Conservation (phyloP, 2,329 filamentous ascomycete species). For the Pyrenophora seminiperda region DNA sequence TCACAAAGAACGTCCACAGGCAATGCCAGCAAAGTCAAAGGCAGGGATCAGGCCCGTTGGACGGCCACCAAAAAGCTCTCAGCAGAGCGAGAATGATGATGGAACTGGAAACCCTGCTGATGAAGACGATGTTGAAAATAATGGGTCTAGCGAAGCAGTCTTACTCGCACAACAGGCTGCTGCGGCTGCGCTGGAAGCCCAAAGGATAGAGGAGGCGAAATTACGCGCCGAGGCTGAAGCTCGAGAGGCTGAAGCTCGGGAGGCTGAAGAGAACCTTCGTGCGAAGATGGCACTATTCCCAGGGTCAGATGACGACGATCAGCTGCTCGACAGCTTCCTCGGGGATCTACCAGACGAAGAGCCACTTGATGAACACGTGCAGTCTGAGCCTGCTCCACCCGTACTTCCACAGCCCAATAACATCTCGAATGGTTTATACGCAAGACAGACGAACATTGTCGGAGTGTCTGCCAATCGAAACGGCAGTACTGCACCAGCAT, state of each 20-base stretch:
- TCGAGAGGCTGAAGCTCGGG: slow-evolving; percentile 33
- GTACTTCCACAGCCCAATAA: slow-evolving; percentile 30
- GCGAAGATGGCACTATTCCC: slow-evolving; percentile 44
- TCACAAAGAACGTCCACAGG: slow-evolving; percentile 33
- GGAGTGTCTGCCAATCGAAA: slow-evolving; percentile 29
- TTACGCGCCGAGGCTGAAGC: slow-evolving; percentile 29
- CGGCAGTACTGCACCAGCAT: slow-evolving; percentile 14
- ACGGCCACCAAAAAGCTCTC: slow-evolving; percentile 29
- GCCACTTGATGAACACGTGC: slow-evolving; percentile 12
- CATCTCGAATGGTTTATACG: slow-evolving; percentile 35
- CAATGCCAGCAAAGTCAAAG: slow-evolving; percentile 30
- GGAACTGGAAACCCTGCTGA: slow-evolving; percentile 34
- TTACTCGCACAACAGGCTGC: slow-evolving; percentile 36
- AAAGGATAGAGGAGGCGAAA: slow-evolving; percentile 27
- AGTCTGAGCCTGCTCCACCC: slow-evolving; percentile 6
- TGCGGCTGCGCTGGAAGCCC: slow-evolving; percentile 32
- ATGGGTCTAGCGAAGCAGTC: slow-evolving; percentile 29
- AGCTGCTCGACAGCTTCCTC: slow-evolving; percentile 36
- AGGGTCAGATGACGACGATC: slow-evolving; percentile 35
- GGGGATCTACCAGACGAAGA: slow-evolving; percentile 30
- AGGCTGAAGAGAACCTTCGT: slow-evolving; percentile 43
- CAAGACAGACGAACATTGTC: slow-evolving; percentile 48
- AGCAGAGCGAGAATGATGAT: slow-evolving; percentile 34
- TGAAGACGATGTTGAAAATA: slow-evolving; percentile 38
- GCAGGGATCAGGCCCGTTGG: slow-evolving; percentile 35